Evolutionary conservation across 2,329 filamentous ascomycete genomes (phyloP), one percentile per base, ranked within the genome.

Genomic region (Phialophora chinensis): DNA sequence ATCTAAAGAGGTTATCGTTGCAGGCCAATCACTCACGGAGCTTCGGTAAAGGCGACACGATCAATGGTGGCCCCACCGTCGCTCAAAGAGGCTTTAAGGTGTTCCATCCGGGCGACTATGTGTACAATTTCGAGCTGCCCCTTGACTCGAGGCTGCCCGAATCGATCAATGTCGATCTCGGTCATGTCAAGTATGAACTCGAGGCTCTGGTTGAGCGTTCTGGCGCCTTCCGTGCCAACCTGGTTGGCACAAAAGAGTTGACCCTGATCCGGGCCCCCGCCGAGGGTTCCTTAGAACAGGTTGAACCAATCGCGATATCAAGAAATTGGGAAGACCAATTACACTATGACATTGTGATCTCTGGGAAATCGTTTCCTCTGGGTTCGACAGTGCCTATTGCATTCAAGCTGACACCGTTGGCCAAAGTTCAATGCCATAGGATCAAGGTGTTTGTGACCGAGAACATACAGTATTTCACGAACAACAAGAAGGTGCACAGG

Each of bases 281-380:
- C 57, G 92, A 96, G 78, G 87, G 93, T 54, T 97, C 93, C 0
- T 82, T 97, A 27, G 93, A 97, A 77, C 92, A 92, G 77, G 90
- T 93, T 29, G 93, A 97, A 75, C 93, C 93, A 2, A 97, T 97
- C 73, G 94, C 93, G 11, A 97, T 97, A 74, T 94, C 91, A 70
- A 85, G 93, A 23, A 93, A 92, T 69, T 97, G 93, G 93, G 93
- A 97, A 76, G 93, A 97, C 72, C 93, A 97, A 75, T 83, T 97
- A 35, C 92, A 96, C 74, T 97, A 97, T 79, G 93, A 97, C 74
- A 97, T 97, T 72, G 90, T 97, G 76, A 96, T 97, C 62, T 97
- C 93, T 1, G 93, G 93, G 62, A 97, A 97, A 83, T 96, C 93
- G 0, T 97, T 97, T 67, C 92, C 93, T 0, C 86, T 97, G 23